A percentile compares a stretch with the other conserved stretches of the same genome.
Evolutionary conservation across 169 alveolate species (phyloP).

Genomic region (Plasmodium yoelii): DNA sequence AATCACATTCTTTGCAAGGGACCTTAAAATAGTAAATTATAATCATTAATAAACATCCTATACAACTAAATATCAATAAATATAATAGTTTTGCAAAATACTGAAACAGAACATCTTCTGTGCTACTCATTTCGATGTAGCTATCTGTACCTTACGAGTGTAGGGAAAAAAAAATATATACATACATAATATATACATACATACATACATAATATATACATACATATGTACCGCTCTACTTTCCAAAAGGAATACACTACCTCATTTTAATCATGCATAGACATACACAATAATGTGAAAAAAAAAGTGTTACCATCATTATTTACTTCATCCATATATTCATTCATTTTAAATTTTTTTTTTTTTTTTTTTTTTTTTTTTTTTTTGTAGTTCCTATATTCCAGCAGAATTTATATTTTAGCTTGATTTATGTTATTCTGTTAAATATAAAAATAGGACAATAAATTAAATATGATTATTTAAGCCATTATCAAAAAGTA

Average conservation of each 20-base stretch:
- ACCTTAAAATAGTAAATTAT: conserved; percentile 8
- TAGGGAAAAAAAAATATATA: too few species aligned
- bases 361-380: background rate
- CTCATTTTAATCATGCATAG: background rate
- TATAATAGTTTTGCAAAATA: conserved; percentile 28
- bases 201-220: too few species aligned
- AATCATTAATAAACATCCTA: conserved; percentile 1
- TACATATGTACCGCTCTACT: background rate
- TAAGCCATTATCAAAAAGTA: too few species aligned
- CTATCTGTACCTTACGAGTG: background rate
- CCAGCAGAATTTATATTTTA: background rate
- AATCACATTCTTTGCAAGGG: conserved; percentile 58
- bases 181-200: too few species aligned
- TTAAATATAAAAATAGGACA: background rate
- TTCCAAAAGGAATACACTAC: background rate
- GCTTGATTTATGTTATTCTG: background rate
- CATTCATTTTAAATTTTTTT: conserved; percentile 26
- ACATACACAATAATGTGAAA: background rate
- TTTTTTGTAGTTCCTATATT: background rate
- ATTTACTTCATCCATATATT: conserved; percentile 10
- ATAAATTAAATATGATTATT: too few species aligned
- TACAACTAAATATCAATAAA: conserved; percentile 2
- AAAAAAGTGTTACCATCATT: conserved; percentile 24
- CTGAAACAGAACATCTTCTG: conserved; percentile 21
- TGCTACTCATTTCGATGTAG: conserved; percentile 17